Conservation (phyloP, 1,284 basidiomycete genomes). For the Apiotrichum siamense region DNA sequence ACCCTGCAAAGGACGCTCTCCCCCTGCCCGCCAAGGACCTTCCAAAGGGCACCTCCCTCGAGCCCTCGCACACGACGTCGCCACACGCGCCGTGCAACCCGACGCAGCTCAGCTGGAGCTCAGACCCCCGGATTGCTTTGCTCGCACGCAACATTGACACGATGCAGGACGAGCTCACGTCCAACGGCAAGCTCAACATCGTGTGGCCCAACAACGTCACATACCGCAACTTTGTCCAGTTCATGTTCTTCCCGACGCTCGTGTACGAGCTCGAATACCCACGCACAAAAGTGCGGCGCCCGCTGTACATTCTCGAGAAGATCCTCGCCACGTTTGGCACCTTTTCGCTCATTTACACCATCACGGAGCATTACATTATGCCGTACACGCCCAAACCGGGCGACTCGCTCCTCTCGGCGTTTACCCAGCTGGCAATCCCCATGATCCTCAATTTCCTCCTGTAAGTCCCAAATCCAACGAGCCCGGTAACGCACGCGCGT, state of each 20-base stretch:
- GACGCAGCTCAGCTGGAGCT: slow-evolving; percentile 66
- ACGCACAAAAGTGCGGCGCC: slow-evolving; percentile 79
- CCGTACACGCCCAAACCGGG: slow-evolving; percentile 64
- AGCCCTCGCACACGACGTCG: slow-evolving; percentile 35
- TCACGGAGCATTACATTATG: slow-evolving; percentile 90
- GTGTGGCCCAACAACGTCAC: slow-evolving; percentile 84
- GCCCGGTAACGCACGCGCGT: no score
- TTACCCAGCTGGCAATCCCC: slow-evolving; percentile 82
- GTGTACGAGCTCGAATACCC: slow-evolving; percentile 97
- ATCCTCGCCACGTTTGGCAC: slow-evolving; percentile 91
- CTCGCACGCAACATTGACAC: slow-evolving; percentile 72
- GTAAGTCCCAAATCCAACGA: slow-evolving; percentile 20
- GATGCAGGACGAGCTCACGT: slow-evolving; percentile 68
- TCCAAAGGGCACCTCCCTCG: slow-evolving; percentile 43
- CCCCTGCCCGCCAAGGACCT: slow-evolving; percentile 30
- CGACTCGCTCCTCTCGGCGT: slow-evolving; percentile 64
- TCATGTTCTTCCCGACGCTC: slow-evolving; percentile 83
- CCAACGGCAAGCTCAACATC: slow-evolving; percentile 56
- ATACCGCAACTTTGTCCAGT: slow-evolving; percentile 76
- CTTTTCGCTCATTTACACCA: slow-evolving; percentile 79
- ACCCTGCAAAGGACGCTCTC: slow-evolving; percentile 29
- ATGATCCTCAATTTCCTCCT: slow-evolving; percentile 66
- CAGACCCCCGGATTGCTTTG: slow-evolving; percentile 60
- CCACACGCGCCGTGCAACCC: slow-evolving; percentile 43
- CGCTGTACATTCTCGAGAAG: slow-evolving; percentile 89